Evolutionary conservation across 768 basidiomycete genomes (phyloP).

Genomic region (Mycena galopus): DNA sequence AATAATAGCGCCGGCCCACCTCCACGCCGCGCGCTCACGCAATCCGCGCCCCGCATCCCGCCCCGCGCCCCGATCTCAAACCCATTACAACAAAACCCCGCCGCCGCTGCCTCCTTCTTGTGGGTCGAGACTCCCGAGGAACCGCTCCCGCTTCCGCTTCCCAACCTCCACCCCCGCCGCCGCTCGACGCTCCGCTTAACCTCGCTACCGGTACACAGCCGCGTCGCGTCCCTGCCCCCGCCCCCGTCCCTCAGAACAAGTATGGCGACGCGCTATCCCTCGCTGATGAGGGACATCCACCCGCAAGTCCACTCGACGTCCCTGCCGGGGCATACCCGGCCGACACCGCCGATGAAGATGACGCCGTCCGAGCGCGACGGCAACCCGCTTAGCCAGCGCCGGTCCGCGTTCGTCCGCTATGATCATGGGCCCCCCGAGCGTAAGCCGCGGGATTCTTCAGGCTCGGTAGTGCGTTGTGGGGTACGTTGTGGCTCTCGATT

Average conservation of each 20-base stretch:
- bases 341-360: not conserved
- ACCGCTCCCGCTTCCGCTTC: not conserved
- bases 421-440: slow-evolving; percentile 1
- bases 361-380: slow-evolving; percentile 8
- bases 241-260: not conserved
- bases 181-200: not conserved
- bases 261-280: not conserved
- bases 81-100: slow-evolving; percentile 11
- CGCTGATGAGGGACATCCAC: not conserved
- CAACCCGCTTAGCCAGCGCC: slow-evolving; percentile 25
- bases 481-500: not conserved
- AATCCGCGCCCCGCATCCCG: slow-evolving; percentile 10
- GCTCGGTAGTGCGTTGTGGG: not conserved
- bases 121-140: not conserved
- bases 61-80: slow-evolving; percentile 15
- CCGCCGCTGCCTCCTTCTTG: not conserved
- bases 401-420: slow-evolving; percentile 23
- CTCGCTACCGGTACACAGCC: not conserved
- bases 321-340: not conserved
- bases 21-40: slow-evolving; percentile 7
- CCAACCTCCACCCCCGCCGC: not conserved
- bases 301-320: not conserved
- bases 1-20: not conserved
- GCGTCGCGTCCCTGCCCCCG: not conserved
- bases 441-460: not conserved